Conservation (phyloP, 169 alveolate genomes). For the Plasmodium gaboni region DNA sequence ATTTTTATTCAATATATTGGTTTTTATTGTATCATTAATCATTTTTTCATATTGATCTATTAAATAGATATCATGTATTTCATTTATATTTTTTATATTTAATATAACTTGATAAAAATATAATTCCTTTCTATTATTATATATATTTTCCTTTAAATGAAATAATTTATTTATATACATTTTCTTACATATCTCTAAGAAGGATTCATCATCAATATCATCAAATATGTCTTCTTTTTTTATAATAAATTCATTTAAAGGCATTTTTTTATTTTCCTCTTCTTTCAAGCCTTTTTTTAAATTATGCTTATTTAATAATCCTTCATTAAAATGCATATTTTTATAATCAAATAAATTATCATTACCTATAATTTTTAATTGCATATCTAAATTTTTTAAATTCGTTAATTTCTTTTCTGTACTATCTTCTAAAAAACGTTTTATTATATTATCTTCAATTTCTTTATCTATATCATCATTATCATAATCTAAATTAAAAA, state of each 20-base stretch:
- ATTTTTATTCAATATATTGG: slow-evolving; percentile 59
- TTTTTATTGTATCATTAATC: slow-evolving; percentile 61
- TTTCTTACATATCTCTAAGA: slow-evolving; percentile 59
- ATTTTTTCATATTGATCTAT: slow-evolving; percentile 69
- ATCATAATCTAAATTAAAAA: slow-evolving; percentile 44
- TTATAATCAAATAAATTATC: slow-evolving; percentile 60
- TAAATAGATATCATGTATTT: slow-evolving; percentile 38
- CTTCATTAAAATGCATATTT: slow-evolving; percentile 20
- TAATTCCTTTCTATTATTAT: slow-evolving; percentile 55
- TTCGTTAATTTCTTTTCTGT: slow-evolving; percentile 20
- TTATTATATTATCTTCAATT: slow-evolving; percentile 57
- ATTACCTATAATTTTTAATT: slow-evolving; percentile 22
- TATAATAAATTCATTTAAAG: slow-evolving; percentile 9
- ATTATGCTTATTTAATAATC: slow-evolving; percentile 8
- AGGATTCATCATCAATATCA: slow-evolving; percentile 46
- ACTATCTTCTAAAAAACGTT: slow-evolving; percentile 56
- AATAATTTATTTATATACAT: slow-evolving; percentile 58
- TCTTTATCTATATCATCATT: slow-evolving; percentile 34
- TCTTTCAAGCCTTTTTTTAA: slow-evolving; percentile 1
- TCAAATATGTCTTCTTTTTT: slow-evolving; percentile 52
- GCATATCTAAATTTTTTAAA: slow-evolving; percentile 11
- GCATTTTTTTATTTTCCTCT: slow-evolving; percentile 1
- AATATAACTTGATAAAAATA: slow-evolving; percentile 56
- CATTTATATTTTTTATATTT: slow-evolving; percentile 51
- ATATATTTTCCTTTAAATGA: slow-evolving; percentile 42